These are phyloP conservation scores for Clonostachys chloroleuca DNA, from an alignment of 2,329 filamentous ascomycete species.

Conservation along the genomic window DNA sequence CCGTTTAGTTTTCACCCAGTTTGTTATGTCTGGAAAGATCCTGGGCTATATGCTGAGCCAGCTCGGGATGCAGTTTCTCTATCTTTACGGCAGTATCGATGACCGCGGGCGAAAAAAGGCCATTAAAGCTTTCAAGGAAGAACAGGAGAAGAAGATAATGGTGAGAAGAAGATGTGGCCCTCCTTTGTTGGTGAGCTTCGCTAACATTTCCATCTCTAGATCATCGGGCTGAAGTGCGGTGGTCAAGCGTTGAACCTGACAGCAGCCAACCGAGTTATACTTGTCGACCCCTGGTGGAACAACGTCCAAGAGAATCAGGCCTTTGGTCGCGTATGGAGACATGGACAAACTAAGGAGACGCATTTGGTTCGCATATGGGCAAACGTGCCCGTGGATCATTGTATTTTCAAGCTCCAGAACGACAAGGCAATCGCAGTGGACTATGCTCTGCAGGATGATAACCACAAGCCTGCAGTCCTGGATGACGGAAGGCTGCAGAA, in stretches of 20 bases:
- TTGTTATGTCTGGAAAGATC: constrained; percentile 20
- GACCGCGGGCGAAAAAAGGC: constrained; percentile 6
- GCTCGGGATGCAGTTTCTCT: constrained; percentile 25
- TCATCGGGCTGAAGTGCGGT: constrained; percentile 26
- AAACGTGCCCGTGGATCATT: constrained; percentile 51
- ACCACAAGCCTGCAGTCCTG: constrained; percentile 3
- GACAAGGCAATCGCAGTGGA: constrained; percentile 44
- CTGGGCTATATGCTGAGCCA: constrained; percentile 26
- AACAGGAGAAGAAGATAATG: constrained; percentile 17
- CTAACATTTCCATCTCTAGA: constrained; percentile 11
- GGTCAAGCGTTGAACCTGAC: constrained; percentile 33
- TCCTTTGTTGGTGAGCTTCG: constrained; percentile 1
- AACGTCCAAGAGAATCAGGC: constrained; percentile 57
- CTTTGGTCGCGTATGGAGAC: constrained; percentile 54
- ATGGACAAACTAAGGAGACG: constrained; percentile 58
- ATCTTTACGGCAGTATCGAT: constrained; percentile 22
- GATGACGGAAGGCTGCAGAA: not conserved
- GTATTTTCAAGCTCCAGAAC: constrained; percentile 49
- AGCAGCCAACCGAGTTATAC: constrained; percentile 45
- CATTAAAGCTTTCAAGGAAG: constrained; percentile 12
- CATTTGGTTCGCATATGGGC: constrained; percentile 54
- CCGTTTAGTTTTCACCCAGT: constrained; percentile 28
- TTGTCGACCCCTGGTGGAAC: constrained; percentile 61
- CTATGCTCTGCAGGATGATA: constrained; percentile 20
- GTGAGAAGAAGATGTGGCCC: constrained; percentile 16